A percentile compares a stretch with the other conserved stretches of the same genome.
Conservation (phyloP, 495 filamentous ascomycete species). For the Daldinia decipiens region DNA sequence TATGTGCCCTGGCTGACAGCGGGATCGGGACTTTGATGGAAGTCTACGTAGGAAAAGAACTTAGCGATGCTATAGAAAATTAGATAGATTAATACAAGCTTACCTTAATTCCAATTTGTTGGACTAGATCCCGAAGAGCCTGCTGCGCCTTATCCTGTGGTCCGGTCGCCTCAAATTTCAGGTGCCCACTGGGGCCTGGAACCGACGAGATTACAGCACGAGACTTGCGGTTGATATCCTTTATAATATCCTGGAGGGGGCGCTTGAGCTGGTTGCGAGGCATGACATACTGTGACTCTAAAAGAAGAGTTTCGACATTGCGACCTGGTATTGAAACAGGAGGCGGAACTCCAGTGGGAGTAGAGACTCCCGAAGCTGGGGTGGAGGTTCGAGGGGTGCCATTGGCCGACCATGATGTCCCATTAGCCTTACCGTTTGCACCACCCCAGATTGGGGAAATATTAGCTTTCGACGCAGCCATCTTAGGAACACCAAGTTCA, state of each 20-base stretch:
- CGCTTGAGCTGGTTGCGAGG: conserved; percentile 81
- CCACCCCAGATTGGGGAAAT: conserved; percentile 69
- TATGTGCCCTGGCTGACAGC: conserved; percentile 78
- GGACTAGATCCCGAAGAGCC: conserved; percentile 85
- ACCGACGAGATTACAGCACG: conserved; percentile 83
- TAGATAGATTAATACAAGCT: conserved; percentile 21
- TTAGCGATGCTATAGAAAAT: conserved; percentile 20
- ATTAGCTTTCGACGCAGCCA: conserved; percentile 66
- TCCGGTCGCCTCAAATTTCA: conserved; percentile 84
- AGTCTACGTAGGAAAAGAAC: conserved; percentile 61
- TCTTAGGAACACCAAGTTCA: conserved; percentile 75
- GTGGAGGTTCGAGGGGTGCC: conserved; percentile 66
- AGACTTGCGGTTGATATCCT: conserved; percentile 88
- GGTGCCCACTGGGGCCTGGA: conserved; percentile 68
- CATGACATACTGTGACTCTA: conserved; percentile 76
- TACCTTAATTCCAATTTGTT: conserved; percentile 87
- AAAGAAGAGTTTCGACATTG: conserved; percentile 75
- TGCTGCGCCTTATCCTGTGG: conserved; percentile 79
- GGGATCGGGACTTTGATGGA: conserved; percentile 81
- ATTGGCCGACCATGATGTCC: conserved; percentile 60
- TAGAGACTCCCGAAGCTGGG: conserved; percentile 65
- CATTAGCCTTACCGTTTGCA: conserved; percentile 69
- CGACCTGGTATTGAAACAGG: conserved; percentile 79
- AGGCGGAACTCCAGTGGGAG: conserved; percentile 67
- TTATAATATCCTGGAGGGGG: conserved; percentile 80